phyloP scores from a whole-genome alignment of 2,329 filamentous ascomycete species.

The Fusarium tjaetaba region DNA sequence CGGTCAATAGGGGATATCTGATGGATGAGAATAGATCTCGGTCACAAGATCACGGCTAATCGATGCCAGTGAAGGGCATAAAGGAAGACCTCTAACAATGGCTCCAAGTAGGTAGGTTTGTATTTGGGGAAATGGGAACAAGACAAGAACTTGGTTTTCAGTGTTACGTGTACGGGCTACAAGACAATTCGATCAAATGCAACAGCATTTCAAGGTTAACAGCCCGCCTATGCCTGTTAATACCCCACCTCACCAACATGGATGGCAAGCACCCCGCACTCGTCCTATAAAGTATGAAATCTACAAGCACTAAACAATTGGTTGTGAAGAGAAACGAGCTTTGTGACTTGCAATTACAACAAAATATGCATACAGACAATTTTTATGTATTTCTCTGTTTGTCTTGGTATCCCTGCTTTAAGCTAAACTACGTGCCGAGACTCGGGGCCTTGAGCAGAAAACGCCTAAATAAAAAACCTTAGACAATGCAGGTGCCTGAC shows the following conservation, averaged over 20 bases:
- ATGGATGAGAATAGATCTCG: background rate
- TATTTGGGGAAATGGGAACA: background rate
- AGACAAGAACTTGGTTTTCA: conserved; percentile 21
- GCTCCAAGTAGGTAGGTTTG: background rate
- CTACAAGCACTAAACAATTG: background rate
- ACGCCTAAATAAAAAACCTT: background rate
- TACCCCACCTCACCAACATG: conserved; percentile 39
- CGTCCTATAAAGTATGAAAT: background rate
- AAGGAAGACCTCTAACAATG: background rate
- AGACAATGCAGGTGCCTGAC: conserved; percentile 15
- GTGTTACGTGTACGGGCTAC: background rate
- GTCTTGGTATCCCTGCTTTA: background rate
- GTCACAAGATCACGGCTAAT: background rate
- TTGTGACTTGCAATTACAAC: conserved; percentile 14
- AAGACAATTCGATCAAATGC: background rate
- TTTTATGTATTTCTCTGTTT: background rate
- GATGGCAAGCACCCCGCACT: conserved; percentile 41
- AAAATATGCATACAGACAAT: background rate
- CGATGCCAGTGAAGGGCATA: background rate
- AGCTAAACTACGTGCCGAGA: conserved; percentile 4
- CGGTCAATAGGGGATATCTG: background rate
- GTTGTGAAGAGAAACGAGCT: background rate
- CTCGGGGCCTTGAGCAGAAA: background rate
- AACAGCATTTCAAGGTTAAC: background rate
- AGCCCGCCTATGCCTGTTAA: background rate